Evolutionary conservation across 805 yeast species (phyloP).

Genomic region (Ogataea paraovalis): DNA sequence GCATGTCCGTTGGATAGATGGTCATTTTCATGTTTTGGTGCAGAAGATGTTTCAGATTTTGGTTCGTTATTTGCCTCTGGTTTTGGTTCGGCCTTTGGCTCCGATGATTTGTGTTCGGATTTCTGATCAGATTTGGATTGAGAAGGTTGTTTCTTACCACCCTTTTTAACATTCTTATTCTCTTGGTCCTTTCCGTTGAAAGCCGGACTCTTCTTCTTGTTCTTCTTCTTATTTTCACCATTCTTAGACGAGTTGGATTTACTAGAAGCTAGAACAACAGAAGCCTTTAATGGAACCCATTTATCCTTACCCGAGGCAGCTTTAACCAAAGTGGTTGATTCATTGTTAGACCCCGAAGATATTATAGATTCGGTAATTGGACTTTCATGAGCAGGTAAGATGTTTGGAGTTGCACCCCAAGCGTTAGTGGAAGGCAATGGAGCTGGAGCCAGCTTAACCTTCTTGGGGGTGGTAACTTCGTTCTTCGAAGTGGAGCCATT

Average conservation of each 20-base stretch:
- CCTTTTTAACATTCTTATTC: conserved; percentile 1
- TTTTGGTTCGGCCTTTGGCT: background rate
- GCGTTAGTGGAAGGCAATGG: conserved; percentile 60
- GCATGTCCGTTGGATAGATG: background rate
- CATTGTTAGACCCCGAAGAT: conserved; percentile 20
- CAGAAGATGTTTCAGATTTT: conserved; percentile 1
- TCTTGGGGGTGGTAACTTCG: conserved; percentile 18
- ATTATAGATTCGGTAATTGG: conserved; percentile 36
- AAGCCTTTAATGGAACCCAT: conserved; percentile 68
- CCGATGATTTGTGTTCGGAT: conserved; percentile 1
- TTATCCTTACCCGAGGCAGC: conserved; percentile 50
- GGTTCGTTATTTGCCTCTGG: background rate
- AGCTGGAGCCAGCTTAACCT: conserved; percentile 52
- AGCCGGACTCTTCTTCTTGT: conserved; percentile 16
- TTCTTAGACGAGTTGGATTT: conserved; percentile 9
- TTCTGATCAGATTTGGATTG: conserved; percentile 2
- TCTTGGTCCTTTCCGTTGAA: conserved; percentile 7
- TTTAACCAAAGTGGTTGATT: conserved; percentile 17
- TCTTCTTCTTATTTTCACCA: conserved; percentile 19
- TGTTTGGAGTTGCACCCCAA: conserved; percentile 44
- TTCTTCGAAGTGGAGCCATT: conserved; percentile 17
- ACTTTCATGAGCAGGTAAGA: conserved; percentile 29
- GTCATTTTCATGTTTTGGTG: background rate
- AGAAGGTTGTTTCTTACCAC: conserved; percentile 1
- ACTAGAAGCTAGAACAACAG: conserved; percentile 39